Evolutionary conservation across 1,284 basidiomycete genomes (phyloP).

Genomic region (Ganoderma resinaceum): DNA sequence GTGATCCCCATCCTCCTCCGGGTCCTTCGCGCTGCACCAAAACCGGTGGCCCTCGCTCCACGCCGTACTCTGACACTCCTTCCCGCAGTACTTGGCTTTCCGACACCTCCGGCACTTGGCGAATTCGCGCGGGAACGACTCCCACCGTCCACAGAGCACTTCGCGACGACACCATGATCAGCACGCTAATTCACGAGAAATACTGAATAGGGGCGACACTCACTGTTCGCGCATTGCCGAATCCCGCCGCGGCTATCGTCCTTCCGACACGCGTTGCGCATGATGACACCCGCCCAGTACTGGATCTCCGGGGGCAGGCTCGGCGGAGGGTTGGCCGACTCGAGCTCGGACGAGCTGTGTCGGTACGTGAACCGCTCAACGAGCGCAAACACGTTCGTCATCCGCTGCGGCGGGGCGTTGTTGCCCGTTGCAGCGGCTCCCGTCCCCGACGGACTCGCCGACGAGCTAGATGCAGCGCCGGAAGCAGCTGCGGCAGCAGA

Average conservation of each 20-base stretch:
- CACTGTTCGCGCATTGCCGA: constrained; percentile 96
- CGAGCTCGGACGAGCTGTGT: constrained; percentile 81
- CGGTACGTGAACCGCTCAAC: constrained; percentile 97
- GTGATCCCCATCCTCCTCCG: constrained; percentile 62
- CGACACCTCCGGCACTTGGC: constrained; percentile 96
- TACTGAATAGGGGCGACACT: constrained; percentile 41
- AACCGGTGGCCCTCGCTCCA: constrained; percentile 98
- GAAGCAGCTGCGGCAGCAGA: constrained; percentile 24
- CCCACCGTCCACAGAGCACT: constrained; percentile 97
- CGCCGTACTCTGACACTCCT: constrained; percentile 96
- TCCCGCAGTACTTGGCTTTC: constrained; percentile 99
- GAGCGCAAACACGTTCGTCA: constrained; percentile 93
- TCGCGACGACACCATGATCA: constrained; percentile 4
- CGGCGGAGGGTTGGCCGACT: constrained; percentile 74
- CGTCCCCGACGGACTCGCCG: constrained; percentile 23
- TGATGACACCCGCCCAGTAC: constrained; percentile 99
- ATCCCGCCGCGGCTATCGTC: constrained; percentile 94
- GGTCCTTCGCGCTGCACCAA: constrained; percentile 82
- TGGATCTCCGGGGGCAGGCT: constrained; percentile 91
- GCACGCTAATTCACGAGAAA: background rate
- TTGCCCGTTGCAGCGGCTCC: constrained; percentile 18
- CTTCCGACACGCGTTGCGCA: constrained; percentile 99
- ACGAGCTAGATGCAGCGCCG: constrained; percentile 31
- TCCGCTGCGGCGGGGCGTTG: constrained; percentile 44
- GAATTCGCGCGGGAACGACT: constrained; percentile 92